These are phyloP conservation scores for Saccharomyces jurei DNA, from an alignment of 805 yeast species.

Conservation along the genomic window DNA sequence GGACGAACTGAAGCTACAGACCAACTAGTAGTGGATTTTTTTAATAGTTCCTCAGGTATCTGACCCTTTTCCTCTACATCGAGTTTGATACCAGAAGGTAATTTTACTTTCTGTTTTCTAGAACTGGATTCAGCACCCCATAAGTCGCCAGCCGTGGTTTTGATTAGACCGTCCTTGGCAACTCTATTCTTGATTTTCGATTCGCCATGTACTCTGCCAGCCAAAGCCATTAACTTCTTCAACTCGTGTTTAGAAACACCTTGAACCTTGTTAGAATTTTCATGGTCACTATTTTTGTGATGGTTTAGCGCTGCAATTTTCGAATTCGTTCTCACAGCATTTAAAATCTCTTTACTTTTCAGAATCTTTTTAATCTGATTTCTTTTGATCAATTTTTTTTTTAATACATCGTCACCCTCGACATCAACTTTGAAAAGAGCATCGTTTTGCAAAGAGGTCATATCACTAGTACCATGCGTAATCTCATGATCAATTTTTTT, in stretches of 20 bases:
- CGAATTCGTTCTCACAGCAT: conserved; percentile 46
- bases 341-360: conserved; percentile 63
- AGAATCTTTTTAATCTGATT: conserved; percentile 37
- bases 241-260: conserved; percentile 60
- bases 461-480: conserved; percentile 27
- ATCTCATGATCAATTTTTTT: conserved; percentile 52
- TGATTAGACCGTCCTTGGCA: conserved; percentile 52
- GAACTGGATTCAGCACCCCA: conserved; percentile 47
- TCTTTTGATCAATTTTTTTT: conserved; percentile 34
- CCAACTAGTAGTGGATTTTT: conserved; percentile 37
- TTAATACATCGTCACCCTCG: conserved; percentile 45
- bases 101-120: conserved; percentile 7
- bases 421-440: conserved; percentile 49
- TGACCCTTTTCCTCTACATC: conserved; percentile 16
- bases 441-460: conserved; percentile 19
- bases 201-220: conserved; percentile 62
- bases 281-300: conserved; percentile 27
- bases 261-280: conserved; percentile 40
- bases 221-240: conserved; percentile 58
- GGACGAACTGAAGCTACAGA: conserved; percentile 50
- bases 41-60: conserved; percentile 36
- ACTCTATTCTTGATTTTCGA: conserved; percentile 43
- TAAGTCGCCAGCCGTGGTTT: conserved; percentile 48
- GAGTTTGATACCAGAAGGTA: conserved; percentile 27
- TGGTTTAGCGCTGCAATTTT: conserved; percentile 60